A percentile compares a stretch with the other conserved stretches of the same genome.
Conservation (phyloP, 371 early-diverging fungal genomes). For the Saksenaea vasiformis region DNA sequence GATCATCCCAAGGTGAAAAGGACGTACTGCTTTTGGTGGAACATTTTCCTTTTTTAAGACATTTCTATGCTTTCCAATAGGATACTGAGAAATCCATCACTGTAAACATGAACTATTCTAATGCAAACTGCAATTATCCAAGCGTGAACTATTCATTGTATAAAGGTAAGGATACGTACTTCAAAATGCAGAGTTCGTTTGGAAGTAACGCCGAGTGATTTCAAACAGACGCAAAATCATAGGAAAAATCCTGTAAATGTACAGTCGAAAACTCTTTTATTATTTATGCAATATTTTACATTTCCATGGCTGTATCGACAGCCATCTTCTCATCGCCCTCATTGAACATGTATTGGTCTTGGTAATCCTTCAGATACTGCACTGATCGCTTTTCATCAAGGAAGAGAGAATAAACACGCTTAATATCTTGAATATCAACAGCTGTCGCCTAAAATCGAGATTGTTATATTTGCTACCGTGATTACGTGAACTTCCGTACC, state of each 20-base stretch:
- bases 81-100: too few species aligned
- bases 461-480: neutral
- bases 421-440: constrained; percentile 92
- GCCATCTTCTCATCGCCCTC: constrained; percentile 48
- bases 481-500: constrained; percentile 27
- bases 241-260: too few species aligned
- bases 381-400: constrained; percentile 97
- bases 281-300: constrained; percentile 29
- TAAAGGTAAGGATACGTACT: too few species aligned
- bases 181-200: too few species aligned
- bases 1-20: too few species aligned
- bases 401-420: constrained; percentile 91
- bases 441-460: constrained; percentile 58
- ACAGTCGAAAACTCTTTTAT: neutral
- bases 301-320: constrained; percentile 50
- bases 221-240: neutral
- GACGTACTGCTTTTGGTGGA: too few species aligned
- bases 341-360: constrained; percentile 94
- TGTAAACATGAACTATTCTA: too few species aligned
- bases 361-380: constrained; percentile 87
- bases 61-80: too few species aligned
- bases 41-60: too few species aligned
- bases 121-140: too few species aligned
- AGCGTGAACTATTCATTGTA: too few species aligned
- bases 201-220: too few species aligned